A percentile compares a stretch with the other conserved stretches of the same genome.
Evolutionary conservation across 192 early-diverging fungal genomes (phyloP).

Genomic region (Coemansia umbellata): DNA sequence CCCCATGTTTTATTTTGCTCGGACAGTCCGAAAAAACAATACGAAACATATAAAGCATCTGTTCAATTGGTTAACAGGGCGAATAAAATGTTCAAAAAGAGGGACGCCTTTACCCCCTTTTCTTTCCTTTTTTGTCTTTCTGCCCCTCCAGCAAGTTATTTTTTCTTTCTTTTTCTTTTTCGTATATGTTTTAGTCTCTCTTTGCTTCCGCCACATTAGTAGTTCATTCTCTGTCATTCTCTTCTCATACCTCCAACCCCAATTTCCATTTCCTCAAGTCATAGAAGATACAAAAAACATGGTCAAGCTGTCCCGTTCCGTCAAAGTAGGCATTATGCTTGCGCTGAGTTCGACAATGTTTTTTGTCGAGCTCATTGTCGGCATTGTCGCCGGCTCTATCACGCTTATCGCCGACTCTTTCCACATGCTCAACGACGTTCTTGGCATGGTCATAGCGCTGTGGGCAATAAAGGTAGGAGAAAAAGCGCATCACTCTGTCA

Average conservation of each 20-base stretch:
- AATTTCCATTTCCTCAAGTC: background rate
- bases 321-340: constrained; percentile 59
- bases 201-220: background rate
- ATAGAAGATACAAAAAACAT: constrained; percentile 4
- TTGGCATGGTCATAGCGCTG: constrained; percentile 73
- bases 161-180: constrained; percentile 5
- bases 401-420: constrained; percentile 88
- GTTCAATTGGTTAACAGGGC: too few species aligned
- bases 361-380: constrained; percentile 75
- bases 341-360: constrained; percentile 66
- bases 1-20: too few species aligned
- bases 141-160: background rate
- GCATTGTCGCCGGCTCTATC: constrained; percentile 70
- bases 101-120: background rate
- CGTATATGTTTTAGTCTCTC: constrained; percentile 1
- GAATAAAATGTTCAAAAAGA: too few species aligned
- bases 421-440: constrained; percentile 86
- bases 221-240: background rate
- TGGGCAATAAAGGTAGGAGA: constrained; percentile 66
- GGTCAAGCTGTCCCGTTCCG: constrained; percentile 50
- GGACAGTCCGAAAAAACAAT: too few species aligned
- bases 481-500: background rate
- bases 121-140: background rate
- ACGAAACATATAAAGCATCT: too few species aligned
- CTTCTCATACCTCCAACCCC: background rate